A percentile compares a stretch with the other conserved stretches of the same genome.
These are phyloP conservation scores for Fusarium coicis DNA, from an alignment of 2,329 filamentous ascomycete species.

Conservation along the genomic window DNA sequence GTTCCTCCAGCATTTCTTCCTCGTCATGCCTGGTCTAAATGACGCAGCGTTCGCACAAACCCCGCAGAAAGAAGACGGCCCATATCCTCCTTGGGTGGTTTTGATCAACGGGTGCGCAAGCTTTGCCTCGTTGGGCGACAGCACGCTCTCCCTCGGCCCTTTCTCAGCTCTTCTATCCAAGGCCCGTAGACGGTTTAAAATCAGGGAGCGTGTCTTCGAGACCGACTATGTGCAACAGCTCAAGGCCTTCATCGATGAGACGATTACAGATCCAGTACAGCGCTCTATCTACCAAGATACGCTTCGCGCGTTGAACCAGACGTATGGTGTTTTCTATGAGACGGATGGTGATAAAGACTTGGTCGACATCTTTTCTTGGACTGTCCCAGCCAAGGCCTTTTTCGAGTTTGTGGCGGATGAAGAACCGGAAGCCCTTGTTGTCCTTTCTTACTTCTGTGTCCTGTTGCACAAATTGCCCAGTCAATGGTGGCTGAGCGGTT, in stretches of 20 bases:
- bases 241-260: not conserved
- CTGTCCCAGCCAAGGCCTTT: accelerated
- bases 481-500: not conserved
- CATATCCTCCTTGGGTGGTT: not conserved
- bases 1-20: accelerated
- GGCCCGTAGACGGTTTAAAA: not conserved
- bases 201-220: not conserved
- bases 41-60: not conserved
- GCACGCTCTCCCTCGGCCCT: not conserved
- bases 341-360: not conserved
- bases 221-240: not conserved
- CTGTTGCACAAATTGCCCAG: not conserved
- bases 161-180: not conserved
- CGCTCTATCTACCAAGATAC: not conserved
- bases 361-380: not conserved
- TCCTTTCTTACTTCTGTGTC: not conserved
- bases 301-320: not conserved
- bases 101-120: not conserved
- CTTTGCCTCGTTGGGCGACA: accelerated
- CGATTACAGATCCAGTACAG: not conserved
- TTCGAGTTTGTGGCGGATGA: not conserved
- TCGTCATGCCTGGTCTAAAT: too few species aligned
- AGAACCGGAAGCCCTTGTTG: not conserved
- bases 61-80: not conserved
- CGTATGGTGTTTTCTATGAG: not conserved